phyloP scores from a whole-genome alignment of 371 early-diverging fungal genomes.

The Mucor mucedo region DNA sequence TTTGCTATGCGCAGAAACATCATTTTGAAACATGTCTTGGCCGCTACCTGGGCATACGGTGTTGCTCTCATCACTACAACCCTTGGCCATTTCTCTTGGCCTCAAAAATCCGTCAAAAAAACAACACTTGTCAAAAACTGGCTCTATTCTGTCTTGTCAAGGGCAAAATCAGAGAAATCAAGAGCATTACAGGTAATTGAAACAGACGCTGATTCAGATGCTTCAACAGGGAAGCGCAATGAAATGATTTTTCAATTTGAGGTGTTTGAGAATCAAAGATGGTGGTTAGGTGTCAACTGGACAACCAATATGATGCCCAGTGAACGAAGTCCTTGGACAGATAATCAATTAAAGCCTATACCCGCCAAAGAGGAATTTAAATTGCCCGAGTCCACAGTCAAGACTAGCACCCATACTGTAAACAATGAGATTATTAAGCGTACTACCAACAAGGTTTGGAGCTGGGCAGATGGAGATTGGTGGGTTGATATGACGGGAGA shows the following conservation, averaged over 20 bases:
- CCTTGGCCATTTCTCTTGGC: not conserved
- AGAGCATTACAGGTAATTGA: constrained; percentile 24
- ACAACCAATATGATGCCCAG: constrained; percentile 55
- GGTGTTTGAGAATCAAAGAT: constrained; percentile 54
- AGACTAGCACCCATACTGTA: constrained; percentile 6
- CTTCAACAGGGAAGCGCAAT: constrained; percentile 27
- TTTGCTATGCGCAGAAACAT: constrained; percentile 25
- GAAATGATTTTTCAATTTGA: constrained; percentile 57
- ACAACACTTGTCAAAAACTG: not conserved
- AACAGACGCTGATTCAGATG: not conserved
- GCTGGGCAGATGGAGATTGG: constrained; percentile 54
- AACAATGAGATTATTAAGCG: constrained; percentile 19
- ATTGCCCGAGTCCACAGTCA: constrained; percentile 35
- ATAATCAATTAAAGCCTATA: constrained; percentile 40
- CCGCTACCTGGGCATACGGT: constrained; percentile 43
- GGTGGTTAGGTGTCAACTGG: constrained; percentile 57
- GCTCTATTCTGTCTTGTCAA: constrained; percentile 2
- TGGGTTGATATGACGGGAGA: constrained; percentile 59
- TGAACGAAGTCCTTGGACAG: constrained; percentile 49
- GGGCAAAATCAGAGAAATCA: constrained; percentile 25
- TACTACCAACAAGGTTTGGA: constrained; percentile 42
- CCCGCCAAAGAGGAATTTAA: constrained; percentile 41
- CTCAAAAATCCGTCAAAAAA: not conserved
- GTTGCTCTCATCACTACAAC: constrained; percentile 24
- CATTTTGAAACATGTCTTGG: constrained; percentile 24